phyloP scores from a whole-genome alignment of 2,329 filamentous ascomycete genomes.

The Trichoderma sp. region DNA sequence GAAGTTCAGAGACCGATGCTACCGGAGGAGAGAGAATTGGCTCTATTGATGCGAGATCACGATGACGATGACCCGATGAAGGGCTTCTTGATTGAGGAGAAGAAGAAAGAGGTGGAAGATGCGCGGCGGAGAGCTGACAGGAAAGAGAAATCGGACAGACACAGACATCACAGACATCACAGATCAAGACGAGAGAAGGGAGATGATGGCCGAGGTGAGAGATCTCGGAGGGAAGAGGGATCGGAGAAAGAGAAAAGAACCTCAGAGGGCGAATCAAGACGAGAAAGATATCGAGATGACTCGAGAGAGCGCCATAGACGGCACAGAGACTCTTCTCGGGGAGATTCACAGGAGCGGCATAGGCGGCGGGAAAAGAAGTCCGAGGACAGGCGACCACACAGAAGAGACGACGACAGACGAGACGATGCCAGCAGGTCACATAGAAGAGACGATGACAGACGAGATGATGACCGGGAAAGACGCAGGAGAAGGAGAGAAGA shows the following conservation, averaged over 20 bases:
- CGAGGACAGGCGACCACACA: conserved; percentile 28
- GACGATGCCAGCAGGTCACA: conserved; percentile 27
- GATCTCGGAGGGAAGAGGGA: conserved; percentile 44
- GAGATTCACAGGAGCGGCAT: conserved; percentile 28
- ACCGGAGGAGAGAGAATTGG: conserved; percentile 80
- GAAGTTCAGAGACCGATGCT: conserved; percentile 60
- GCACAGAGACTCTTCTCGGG: conserved; percentile 23
- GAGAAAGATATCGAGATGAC: conserved; percentile 35
- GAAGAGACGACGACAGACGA: conserved; percentile 30
- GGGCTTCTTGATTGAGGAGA: conserved; percentile 82
- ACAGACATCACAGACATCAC: conserved; percentile 50
- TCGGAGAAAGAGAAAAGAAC: conserved; percentile 33
- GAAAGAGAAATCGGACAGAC: conserved; percentile 51
- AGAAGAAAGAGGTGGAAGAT: conserved; percentile 81
- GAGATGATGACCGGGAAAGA: conserved; percentile 36
- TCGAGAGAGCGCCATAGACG: conserved; percentile 34
- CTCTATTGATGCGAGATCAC: conserved; percentile 72
- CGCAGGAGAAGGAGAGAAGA: conserved; percentile 35
- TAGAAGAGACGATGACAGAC: conserved; percentile 35
- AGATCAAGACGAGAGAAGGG: conserved; percentile 42
- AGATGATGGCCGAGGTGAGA: conserved; percentile 36
- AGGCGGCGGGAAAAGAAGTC: conserved; percentile 31
- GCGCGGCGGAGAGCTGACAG: conserved; percentile 59
- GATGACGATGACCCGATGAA: conserved; percentile 99
- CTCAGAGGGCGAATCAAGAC: conserved; percentile 36